Base-by-base conservation (phyloP, 78 protist genomes). In the Protostelium mycophagum region DNA sequence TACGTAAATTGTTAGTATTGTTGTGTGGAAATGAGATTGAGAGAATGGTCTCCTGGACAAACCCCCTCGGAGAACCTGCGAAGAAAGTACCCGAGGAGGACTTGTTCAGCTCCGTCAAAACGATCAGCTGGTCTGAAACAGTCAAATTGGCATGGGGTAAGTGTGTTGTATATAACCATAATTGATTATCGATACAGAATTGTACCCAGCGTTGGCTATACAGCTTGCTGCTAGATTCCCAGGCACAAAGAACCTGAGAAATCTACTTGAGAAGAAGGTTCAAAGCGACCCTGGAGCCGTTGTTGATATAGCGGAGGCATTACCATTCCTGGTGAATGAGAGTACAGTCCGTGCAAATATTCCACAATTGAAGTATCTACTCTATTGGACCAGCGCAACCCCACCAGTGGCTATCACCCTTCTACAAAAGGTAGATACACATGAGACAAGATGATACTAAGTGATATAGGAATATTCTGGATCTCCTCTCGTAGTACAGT, bases 21-120 rank as follows among this genome's bases (percentile, higher is more conserved):
- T 88, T 96, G 37, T 88, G 92, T 63, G 95, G 95, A 1, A 38
- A 94, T 87, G 97, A 96, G 85, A 88, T 95, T 28, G 96, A 95
- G 34, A 90, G 96, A 9, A 91, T 96, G 88, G 83, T 91, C 0
- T 94, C 91, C 38, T 96, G 97, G 97, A 88, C 86, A 63, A 93
- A 92, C 51, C 97, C 97, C 39, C 38, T 84, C 37, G n/a, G 37
- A 37, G 28, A 0, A 28, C 95, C 95, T 28, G 36, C 0, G n/a
- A 37, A 51, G 73, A 51, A 51, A 16, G 16, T 51, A 5, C 31
- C 5, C 5, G 73, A 16, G 73, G 73, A 51, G 16, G 73, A 51
- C 16, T 51, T 16, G 31, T 51, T 51, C 73, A 51, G 31, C 31
- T 25, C 5, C 73, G 16, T 51, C 73, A 51, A 51, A 16, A 25